These are phyloP conservation scores for Inosperma sp. DNA, from an alignment of 768 basidiomycete genomes.

Conservation along the genomic window DNA sequence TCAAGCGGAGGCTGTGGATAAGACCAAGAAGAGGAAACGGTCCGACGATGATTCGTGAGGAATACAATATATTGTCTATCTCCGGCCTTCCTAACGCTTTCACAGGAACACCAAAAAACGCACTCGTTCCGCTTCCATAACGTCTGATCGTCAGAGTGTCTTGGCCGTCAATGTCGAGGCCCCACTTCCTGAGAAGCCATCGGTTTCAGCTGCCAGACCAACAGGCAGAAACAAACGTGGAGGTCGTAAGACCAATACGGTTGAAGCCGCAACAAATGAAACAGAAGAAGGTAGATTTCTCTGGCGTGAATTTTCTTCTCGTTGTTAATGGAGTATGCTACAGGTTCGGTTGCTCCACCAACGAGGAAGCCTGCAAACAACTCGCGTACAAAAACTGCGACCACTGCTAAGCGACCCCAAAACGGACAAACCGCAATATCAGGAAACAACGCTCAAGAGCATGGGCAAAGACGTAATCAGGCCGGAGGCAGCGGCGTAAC, in stretches of 20 bases:
- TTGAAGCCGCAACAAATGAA: conserved; percentile 40
- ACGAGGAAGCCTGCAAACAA: conserved; percentile 6
- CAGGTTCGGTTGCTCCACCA: no score
- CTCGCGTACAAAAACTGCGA: conserved; percentile 33
- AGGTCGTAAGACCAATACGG: conserved; percentile 36
- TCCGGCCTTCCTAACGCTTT: conserved; percentile 3
- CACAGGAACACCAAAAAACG: conserved; percentile 59
- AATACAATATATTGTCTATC: neutral
- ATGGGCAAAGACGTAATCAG: conserved; percentile 47
- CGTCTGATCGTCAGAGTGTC: conserved; percentile 52
- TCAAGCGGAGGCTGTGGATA: conserved; percentile 46
- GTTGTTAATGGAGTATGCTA: conserved; percentile 9
- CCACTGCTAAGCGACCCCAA: conserved; percentile 35
- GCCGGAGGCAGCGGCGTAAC: conserved; percentile 35
- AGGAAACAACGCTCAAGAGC: conserved; percentile 34
- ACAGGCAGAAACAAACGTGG: conserved; percentile 37
- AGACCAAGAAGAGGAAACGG: conserved; percentile 74
- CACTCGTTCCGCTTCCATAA: conserved; percentile 68
- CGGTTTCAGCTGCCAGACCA: conserved; percentile 27
- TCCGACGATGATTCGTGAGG: conserved; percentile 67
- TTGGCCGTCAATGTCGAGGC: conserved; percentile 42
- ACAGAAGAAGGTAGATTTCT: conserved; percentile 54
- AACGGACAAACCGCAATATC: conserved; percentile 18
- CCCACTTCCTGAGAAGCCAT: conserved; percentile 27
- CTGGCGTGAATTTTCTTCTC: neutral